Evolutionary conservation across 192 early-diverging fungal genomes (phyloP).

Genomic region (Coemansia sp.): DNA sequence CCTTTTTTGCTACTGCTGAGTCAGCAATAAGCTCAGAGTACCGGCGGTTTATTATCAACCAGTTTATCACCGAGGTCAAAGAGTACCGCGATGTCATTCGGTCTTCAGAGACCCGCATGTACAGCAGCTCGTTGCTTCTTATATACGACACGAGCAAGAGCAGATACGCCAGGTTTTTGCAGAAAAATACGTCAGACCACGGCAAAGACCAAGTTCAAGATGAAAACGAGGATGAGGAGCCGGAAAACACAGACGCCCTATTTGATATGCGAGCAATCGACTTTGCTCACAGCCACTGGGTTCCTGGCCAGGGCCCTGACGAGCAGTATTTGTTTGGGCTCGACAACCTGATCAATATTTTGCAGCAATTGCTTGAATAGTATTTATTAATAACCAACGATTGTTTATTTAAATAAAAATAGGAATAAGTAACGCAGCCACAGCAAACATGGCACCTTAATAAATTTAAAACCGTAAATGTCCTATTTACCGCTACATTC

Average conservation of each 20-base stretch:
- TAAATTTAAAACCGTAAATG: too few relatives aligned
- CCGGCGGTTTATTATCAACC: slow-evolving; percentile 53
- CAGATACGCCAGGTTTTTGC: background rate
- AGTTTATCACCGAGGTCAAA: slow-evolving; percentile 56
- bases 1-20: slow-evolving; percentile 61
- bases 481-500: too few relatives aligned
- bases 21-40: slow-evolving; percentile 26
- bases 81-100: slow-evolving; percentile 58
- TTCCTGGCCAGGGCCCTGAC: slow-evolving; percentile 20
- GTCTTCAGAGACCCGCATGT: slow-evolving; percentile 58
- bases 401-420: too few relatives aligned
- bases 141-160: slow-evolving; percentile 65
- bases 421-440: too few relatives aligned
- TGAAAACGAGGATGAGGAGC: slow-evolving; percentile 23
- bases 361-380: background rate
- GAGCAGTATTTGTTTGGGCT: slow-evolving; percentile 14
- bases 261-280: slow-evolving; percentile 74
- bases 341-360: background rate
- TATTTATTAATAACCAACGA: too few relatives aligned
- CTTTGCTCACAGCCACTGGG: slow-evolving; percentile 77
- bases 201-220: slow-evolving; percentile 2
- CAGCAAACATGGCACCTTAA: too few relatives aligned
- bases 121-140: slow-evolving; percentile 66
- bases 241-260: slow-evolving; percentile 9
- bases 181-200: slow-evolving; percentile 27